A percentile compares a stretch with the other conserved stretches of the same genome.
These are phyloP conservation scores for Calvatia gigantea DNA, from an alignment of 768 basidiomycete species.

Conservation along the genomic window DNA sequence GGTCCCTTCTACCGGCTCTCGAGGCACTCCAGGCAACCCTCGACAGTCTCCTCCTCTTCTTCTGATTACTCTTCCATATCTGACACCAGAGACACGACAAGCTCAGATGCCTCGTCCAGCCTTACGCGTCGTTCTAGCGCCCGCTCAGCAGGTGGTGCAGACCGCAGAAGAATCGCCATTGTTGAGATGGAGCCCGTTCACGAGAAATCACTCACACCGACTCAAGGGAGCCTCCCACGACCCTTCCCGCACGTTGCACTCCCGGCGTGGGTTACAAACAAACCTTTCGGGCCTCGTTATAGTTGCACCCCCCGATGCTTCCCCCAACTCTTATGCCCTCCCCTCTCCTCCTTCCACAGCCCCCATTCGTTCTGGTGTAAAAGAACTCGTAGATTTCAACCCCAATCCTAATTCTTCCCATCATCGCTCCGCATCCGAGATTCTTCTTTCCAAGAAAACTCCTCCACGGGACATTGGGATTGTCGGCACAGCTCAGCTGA, in stretches of 20 bases:
- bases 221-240: constrained; percentile 22
- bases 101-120: constrained; percentile 24
- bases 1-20: constrained; percentile 19
- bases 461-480: constrained; percentile 41
- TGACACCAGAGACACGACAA: constrained; percentile 20
- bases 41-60: constrained; percentile 36
- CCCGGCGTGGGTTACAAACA: constrained; percentile 37
- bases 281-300: constrained; percentile 54
- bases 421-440: constrained; percentile 48
- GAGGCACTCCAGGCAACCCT: constrained; percentile 24
- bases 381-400: neutral
- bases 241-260: constrained; percentile 27
- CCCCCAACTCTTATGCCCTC: constrained; percentile 47
- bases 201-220: constrained; percentile 23
- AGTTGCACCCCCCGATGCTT: constrained; percentile 71
- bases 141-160: constrained; percentile 56
- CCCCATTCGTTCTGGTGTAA: constrained; percentile 25
- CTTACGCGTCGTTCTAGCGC: constrained; percentile 42
- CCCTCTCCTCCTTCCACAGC: constrained; percentile 50
- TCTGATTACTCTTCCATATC: constrained; percentile 53
- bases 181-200: constrained; percentile 51
- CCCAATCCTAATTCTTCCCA: constrained; percentile 8
- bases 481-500: constrained; percentile 38
- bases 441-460: constrained; percentile 23
- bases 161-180: constrained; percentile 65